Evolutionary conservation across 2,329 filamentous ascomycete species (phyloP), one percentile per base, ranked within the genome.

Genomic region (Diplodia mutila): DNA sequence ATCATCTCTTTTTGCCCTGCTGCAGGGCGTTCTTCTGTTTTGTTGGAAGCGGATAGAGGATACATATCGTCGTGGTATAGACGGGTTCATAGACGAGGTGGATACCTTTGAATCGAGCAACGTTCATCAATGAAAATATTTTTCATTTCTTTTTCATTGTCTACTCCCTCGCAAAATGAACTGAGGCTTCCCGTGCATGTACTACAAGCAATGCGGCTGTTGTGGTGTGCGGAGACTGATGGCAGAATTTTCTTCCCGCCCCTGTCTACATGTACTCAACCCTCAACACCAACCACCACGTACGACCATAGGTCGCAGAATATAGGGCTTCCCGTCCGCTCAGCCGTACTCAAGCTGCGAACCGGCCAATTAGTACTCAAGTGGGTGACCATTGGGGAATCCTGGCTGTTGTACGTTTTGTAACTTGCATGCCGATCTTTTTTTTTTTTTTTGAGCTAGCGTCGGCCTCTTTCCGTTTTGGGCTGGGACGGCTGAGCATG

Each of bases 391-490:
- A 52, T 52, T 52, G 49, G 49, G 49, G 49, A 52, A 52, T 52
- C 49, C 23, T 23, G 49, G 49, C 49, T 52, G 49, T 52, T 52
- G 49, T 52, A 52, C 49, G 23, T 52, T 52, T 52, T 52, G 14
- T 6, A 27, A 3, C 29, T 29, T 25, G 11, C 23, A 25, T 25
- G 25, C 14, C 14, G 4, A 29, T 4, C 1, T 25, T 25, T 52
- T 4, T 82, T 85, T 42, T 18, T 3, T 82, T 85, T 21, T 21
- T 21, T 21, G 42, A 21, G 42, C 42, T 46, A 46, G 9, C n/a
- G 42, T n/a, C 42, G 42, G 42, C 42, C 18, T n/a, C 6, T 46
- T 46, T n/a, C 42, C 42, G 18, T 46, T 46, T 46, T 46, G 18
- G 42, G 42, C 42, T 46, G 42, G 42, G 7, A 46, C n/a, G 42